Conservation (phyloP, 2,329 filamentous ascomycete species). For the Corniculantispora saksenae region DNA sequence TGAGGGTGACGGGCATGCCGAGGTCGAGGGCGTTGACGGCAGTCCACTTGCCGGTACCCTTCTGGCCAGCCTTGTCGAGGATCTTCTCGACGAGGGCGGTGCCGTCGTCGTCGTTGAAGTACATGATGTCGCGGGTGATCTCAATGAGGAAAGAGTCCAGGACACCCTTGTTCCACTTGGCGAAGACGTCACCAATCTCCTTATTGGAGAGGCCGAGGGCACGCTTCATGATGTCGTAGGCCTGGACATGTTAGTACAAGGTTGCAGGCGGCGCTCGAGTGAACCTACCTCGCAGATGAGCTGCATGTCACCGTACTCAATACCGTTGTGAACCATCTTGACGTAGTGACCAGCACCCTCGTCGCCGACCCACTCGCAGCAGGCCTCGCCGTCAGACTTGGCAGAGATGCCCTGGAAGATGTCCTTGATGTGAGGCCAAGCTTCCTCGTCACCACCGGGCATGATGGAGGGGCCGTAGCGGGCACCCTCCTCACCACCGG, state of each 20-base stretch:
- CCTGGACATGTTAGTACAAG: constrained; percentile 52
- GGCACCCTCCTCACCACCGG: constrained; percentile 98
- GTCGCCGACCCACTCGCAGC: constrained; percentile 99
- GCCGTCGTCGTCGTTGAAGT: constrained; percentile 95
- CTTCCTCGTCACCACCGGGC: constrained; percentile 98
- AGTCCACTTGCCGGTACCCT: constrained; percentile 99
- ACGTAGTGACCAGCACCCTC: constrained; percentile 99
- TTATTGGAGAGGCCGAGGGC: constrained; percentile 85
- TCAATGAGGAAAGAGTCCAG: constrained; percentile 99
- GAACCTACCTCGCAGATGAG: constrained; percentile 87
- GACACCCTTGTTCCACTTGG: constrained; percentile 98
- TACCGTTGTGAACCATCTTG: constrained; percentile 99
- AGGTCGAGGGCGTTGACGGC: constrained; percentile 98
- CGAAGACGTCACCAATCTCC: constrained; percentile 93
- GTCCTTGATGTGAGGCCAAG: constrained; percentile 98
- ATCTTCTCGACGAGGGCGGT: constrained; percentile 96
- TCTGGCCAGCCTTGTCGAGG: constrained; percentile 96
- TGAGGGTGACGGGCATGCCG: constrained; percentile 96
- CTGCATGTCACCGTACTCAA: constrained; percentile 99
- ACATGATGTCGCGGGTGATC: constrained; percentile 98
- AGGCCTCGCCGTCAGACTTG: constrained; percentile 95
- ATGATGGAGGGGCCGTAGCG: constrained; percentile 96
- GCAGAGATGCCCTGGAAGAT: constrained; percentile 97
- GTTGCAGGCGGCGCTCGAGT: background rate
- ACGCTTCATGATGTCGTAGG: constrained; percentile 99